Conservation (phyloP, 306 rosid species). For the Begonia loranthoides region DNA sequence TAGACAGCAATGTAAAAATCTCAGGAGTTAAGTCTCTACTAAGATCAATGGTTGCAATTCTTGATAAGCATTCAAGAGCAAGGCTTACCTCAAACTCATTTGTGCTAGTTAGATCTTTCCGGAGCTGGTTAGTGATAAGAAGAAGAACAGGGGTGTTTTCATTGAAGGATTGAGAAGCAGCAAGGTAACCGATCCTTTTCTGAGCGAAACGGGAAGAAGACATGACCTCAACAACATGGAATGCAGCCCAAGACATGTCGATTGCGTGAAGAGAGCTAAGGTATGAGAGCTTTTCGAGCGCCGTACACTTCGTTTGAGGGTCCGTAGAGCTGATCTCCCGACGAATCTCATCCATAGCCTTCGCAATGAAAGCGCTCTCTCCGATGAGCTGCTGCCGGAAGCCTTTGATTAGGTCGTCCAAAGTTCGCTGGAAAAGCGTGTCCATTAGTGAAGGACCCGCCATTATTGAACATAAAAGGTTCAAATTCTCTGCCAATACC, state of each 20-base stretch:
- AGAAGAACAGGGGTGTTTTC: slow-evolving; percentile 67
- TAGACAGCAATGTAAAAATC: slow-evolving; percentile 46
- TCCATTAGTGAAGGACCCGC: slow-evolving; percentile 84
- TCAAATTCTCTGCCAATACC: background rate
- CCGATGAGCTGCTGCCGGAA: slow-evolving; percentile 54
- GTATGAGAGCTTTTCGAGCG: slow-evolving; percentile 68
- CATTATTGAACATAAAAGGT: slow-evolving; percentile 19
- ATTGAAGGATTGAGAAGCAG: slow-evolving; percentile 61
- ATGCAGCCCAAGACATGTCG: slow-evolving; percentile 88
- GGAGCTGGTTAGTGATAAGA: slow-evolving; percentile 88
- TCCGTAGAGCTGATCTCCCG: slow-evolving; percentile 87
- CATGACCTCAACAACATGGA: slow-evolving; percentile 92
- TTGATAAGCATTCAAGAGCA: slow-evolving; percentile 65
- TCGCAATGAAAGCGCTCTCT: slow-evolving; percentile 56
- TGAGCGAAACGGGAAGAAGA: slow-evolving; percentile 65
- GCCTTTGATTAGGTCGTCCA: slow-evolving; percentile 75
- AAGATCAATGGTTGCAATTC: slow-evolving; percentile 62
- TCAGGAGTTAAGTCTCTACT: slow-evolving; percentile 82
- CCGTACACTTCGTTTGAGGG: slow-evolving; percentile 54
- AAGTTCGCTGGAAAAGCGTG: slow-evolving; percentile 66
- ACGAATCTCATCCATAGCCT: slow-evolving; percentile 76
- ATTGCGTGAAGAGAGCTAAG: slow-evolving; percentile 49
- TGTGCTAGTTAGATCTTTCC: slow-evolving; percentile 61
- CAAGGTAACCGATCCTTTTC: slow-evolving; percentile 64
- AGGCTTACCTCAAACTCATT: slow-evolving; percentile 58